Conservation (phyloP, 2,329 filamentous ascomycete species). For the Paraphoma sp. region DNA sequence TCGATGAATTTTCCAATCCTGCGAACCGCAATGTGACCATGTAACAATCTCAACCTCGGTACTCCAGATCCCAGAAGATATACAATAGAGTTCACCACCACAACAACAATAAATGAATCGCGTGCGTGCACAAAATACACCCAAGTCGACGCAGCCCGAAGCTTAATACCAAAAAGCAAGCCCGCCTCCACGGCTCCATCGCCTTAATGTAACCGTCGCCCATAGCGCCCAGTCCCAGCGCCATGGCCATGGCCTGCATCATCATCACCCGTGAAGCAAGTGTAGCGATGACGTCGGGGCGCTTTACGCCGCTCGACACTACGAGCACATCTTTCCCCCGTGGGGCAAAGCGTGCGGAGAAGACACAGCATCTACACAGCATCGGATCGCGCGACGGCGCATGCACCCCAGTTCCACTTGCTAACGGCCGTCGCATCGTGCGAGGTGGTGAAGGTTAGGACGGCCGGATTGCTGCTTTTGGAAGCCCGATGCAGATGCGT, state of each 20-base stretch:
- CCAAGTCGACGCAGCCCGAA: background rate
- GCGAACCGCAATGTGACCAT: no score
- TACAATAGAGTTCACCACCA: no score
- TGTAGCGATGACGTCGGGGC: slow-evolving; percentile 19
- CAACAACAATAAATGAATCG: no score
- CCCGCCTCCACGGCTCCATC: background rate
- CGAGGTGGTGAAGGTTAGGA: no score
- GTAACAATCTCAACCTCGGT: no score
- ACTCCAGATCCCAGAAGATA: no score
- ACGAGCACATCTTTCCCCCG: slow-evolving; percentile 11
- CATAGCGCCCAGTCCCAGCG: slow-evolving; percentile 6
- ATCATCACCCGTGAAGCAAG: slow-evolving; percentile 12
- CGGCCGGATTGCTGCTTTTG: background rate
- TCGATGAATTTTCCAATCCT: no score
- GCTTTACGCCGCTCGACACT: slow-evolving; percentile 13
- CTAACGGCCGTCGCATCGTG: background rate
- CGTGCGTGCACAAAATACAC: background rate
- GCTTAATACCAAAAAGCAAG: background rate
- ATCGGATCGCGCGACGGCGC: slow-evolving; percentile 5
- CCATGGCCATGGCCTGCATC: slow-evolving; percentile 8
- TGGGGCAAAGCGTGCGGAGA: slow-evolving; percentile 26
- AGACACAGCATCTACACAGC: slow-evolving; percentile 1
- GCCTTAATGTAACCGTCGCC: slow-evolving; percentile 9
- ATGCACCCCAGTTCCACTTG: no score
- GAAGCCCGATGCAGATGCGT: background rate